phyloP scores from a whole-genome alignment of 164 flowering plant species.

The Magnolia sinica region DNA sequence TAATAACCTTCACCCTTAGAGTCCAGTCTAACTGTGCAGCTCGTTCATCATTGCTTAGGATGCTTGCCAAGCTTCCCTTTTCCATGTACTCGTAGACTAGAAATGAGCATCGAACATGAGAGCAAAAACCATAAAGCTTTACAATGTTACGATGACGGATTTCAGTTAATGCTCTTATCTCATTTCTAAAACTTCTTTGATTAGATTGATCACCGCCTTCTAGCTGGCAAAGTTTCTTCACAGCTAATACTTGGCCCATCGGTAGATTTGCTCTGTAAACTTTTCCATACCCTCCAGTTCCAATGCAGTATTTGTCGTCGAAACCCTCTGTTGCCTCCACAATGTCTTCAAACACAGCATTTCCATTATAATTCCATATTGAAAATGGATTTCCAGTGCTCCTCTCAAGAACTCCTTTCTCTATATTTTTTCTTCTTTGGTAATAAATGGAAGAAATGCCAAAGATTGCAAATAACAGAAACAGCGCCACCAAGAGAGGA shows the following conservation, averaged over 20 bases:
- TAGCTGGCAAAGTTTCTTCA: slow-evolving; percentile 41
- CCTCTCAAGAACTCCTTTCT: background rate
- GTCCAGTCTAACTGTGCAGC: slow-evolving; percentile 39
- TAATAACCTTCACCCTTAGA: slow-evolving; percentile 40
- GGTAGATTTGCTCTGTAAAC: slow-evolving; percentile 45
- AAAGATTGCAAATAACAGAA: slow-evolving; percentile 15
- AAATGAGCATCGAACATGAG: slow-evolving; percentile 30
- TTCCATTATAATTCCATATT: slow-evolving; percentile 4
- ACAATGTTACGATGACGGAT: slow-evolving; percentile 59
- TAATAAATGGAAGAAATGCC: slow-evolving; percentile 5
- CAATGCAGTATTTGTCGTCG: slow-evolving; percentile 43
- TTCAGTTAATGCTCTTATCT: slow-evolving; percentile 47
- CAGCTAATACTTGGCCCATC: slow-evolving; percentile 49
- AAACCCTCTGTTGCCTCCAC: slow-evolving; percentile 50
- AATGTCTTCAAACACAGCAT: slow-evolving; percentile 22
- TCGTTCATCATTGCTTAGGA: slow-evolving; percentile 31
- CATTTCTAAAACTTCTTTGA: slow-evolving; percentile 36
- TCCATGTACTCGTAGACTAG: slow-evolving; percentile 59
- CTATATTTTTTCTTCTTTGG: slow-evolving; percentile 5
- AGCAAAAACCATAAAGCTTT: slow-evolving; percentile 55
- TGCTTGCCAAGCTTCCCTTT: slow-evolving; percentile 46
- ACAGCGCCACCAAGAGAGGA: slow-evolving; percentile 19
- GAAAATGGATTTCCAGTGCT: slow-evolving; percentile 43
- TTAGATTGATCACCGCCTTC: slow-evolving; percentile 15
- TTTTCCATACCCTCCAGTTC: slow-evolving; percentile 58